A percentile compares a stretch with the other conserved stretches of the same genome.
These are phyloP conservation scores for Candida labiduridarum DNA, from an alignment of 1,139 yeast genomes.

Conservation along the genomic window DNA sequence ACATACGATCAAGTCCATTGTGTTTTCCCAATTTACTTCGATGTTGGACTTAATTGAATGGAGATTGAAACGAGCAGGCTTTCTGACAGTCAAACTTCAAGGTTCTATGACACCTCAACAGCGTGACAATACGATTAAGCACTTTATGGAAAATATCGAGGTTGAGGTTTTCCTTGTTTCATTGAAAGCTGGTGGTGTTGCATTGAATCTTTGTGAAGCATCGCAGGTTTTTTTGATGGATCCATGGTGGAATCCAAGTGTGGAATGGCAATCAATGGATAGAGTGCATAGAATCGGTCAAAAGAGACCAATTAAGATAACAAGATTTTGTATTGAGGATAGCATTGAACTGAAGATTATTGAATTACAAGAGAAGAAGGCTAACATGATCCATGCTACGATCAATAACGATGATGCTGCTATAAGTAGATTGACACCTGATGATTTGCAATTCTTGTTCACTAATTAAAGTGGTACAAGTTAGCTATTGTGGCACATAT, in stretches of 20 bases:
- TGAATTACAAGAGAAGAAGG: conserved; percentile 94
- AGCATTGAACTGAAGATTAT: conserved; percentile 95
- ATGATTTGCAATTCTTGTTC: conserved; percentile 91
- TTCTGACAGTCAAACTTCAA: conserved; percentile 87
- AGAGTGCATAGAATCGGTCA: conserved; percentile 98
- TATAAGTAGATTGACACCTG: conserved; percentile 82
- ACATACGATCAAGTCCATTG: conserved; percentile 91
- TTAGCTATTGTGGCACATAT: neutral
- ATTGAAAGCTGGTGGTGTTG: conserved; percentile 98
- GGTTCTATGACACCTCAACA: conserved; percentile 97
- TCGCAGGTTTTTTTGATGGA: conserved; percentile 93
- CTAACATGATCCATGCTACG: conserved; percentile 96
- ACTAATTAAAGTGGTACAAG: conserved; percentile 48
- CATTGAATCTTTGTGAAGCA: conserved; percentile 92
- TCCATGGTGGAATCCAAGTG: conserved; percentile 99
- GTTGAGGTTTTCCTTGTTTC: conserved; percentile 95
- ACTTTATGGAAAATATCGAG: conserved; percentile 87
- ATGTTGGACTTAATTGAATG: conserved; percentile 96
- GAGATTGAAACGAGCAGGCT: conserved; percentile 92
- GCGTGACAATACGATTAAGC: conserved; percentile 84
- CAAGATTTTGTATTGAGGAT: conserved; percentile 91
- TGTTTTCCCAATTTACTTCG: conserved; percentile 94
- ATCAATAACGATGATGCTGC: conserved; percentile 92
- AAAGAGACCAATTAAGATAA: conserved; percentile 89
- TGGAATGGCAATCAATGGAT: conserved; percentile 98